Evolutionary conservation across 805 yeast genomes (phyloP), one percentile per base, ranked within the genome.

Genomic region (Candida saitoana): DNA sequence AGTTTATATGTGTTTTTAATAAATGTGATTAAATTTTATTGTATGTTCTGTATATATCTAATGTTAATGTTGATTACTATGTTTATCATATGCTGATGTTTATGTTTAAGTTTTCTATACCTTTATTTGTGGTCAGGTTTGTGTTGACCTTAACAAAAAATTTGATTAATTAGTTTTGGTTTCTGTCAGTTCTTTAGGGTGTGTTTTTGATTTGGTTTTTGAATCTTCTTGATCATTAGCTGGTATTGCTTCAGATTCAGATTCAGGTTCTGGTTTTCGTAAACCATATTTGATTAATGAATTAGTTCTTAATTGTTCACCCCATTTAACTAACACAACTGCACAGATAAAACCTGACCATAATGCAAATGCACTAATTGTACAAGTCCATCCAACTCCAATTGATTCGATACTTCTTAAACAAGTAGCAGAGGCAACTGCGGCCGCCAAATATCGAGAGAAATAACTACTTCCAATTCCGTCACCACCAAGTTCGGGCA

Each of bases 331-430:
- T 35, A 74, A 50, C 1, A 60, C 41, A 3, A 63, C n/a, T 3
- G 61, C 58, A 36, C 64, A 56, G 0, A 48, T 50, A 31, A 59
- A 59, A 1, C 76, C 80, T 8, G 57, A 4, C 65, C 69, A 59
- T 18, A 75, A 48, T 5, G 71, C 61, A 25, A 63, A 48, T 1
- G 77, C 79, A 18, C 74, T 65, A 14, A 77, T 67, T 0, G 82
- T 76, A 45, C 72, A 66, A 2, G 77, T 62, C 80, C 81, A 76
- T 4, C 82, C 84, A 34, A 77, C 65, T 0, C 83, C 83, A 34
- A 79, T 76, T 18, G 57, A 49, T 3, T 73, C 48, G 11, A 79
- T 62, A 30, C 74, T 72, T 11, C 63, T 57, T 19, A 79, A 57
- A 42, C 76, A 71, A 2, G 77, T 65, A 3, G 76, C 79, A 4